Evolutionary conservation across 805 yeast genomes (phyloP), one percentile per base, ranked within the genome.

Genomic region (Gaillardinia entomophila): DNA sequence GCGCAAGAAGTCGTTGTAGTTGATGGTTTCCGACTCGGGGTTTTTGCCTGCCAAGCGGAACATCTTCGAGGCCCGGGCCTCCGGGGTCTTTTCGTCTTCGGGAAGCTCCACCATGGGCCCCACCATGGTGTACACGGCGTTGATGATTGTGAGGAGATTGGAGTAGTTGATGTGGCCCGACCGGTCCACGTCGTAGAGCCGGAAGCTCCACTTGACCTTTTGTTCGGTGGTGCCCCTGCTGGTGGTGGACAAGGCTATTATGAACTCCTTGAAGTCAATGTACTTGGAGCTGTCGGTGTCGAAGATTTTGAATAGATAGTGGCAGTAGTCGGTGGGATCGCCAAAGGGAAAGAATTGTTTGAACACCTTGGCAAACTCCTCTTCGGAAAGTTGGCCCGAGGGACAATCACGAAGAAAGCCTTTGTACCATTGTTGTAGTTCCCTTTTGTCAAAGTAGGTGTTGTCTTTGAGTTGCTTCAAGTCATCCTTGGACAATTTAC

Each of bases 341-440:
- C 99, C 99, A 66, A 92, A 92, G 13, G 99, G 99, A 68, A 92
- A 92, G 57, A 90, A 92, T 52, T 92, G 97, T 55, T 86, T 86
- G 64, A 89, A 94, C 13, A 92, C 89, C 57, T 85, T 86, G 44
- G 82, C 78, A 56, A 92, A 87, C 51, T 92, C 97, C 30, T 82
- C 85, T 49, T 81, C 82, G 3, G 88, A 77, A 17, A 92, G 67
- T 53, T 82, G 89, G 1, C 97, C 97, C 22, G 77, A 70, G 1
- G 97, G 97, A 55, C 96, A 90, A 56, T 92, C 98, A 51, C 96
- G 73, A 26, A 82, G 66, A 48, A 92, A 92, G 2, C 97, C 97
- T 54, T 90, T 90, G 54, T 90, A 90, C 99, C 99, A 92, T 53
- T 90, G 98, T 57, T 92, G 97, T 27, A 92, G 73, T 54, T 92